phyloP scores from a whole-genome alignment of 176 grass and related monocot genomes.

The Oropetium thomaeum region DNA sequence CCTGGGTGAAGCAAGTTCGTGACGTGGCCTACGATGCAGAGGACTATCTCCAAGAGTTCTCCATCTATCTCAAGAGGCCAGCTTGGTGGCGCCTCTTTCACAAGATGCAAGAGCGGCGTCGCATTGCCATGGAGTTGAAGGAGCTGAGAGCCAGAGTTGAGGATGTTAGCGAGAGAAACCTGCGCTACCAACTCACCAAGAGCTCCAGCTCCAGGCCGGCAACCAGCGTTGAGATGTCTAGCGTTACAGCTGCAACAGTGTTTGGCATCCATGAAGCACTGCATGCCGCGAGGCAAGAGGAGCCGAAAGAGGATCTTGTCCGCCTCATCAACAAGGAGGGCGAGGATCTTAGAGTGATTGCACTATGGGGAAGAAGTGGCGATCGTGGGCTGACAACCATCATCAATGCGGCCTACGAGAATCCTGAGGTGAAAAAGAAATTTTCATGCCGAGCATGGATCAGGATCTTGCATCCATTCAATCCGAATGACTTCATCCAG shows the following conservation, averaged over 20 bases:
- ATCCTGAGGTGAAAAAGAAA: accelerated
- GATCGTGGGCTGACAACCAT: not conserved
- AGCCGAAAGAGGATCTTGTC: not conserved
- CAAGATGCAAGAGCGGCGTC: not conserved
- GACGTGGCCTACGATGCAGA: slow-evolving; percentile 39
- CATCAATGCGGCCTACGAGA: not conserved
- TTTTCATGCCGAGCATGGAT: slow-evolving; percentile 15
- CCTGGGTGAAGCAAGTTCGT: slow-evolving; percentile 47
- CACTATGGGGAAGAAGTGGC: slow-evolving; percentile 2
- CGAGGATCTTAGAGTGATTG: not conserved
- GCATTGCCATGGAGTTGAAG: slow-evolving; percentile 14
- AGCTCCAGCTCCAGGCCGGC: not conserved
- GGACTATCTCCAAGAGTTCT: slow-evolving; percentile 28
- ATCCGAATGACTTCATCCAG: not conserved
- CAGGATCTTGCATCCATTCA: not conserved
- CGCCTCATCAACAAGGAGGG: not conserved
- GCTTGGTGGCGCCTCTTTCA: not conserved
- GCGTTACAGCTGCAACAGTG: not conserved
- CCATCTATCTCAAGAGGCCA: not conserved
- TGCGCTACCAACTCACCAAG: slow-evolving; percentile 18
- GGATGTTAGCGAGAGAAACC: slow-evolving; percentile 32
- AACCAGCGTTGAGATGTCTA: accelerated
- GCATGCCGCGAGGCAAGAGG: not conserved
- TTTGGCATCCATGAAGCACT: not conserved
- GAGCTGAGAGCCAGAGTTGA: slow-evolving; percentile 16